Evolutionary conservation across 129 eudicot species (phyloP), one percentile per base, ranked within the genome.

Genomic region (Centella asiatica): DNA sequence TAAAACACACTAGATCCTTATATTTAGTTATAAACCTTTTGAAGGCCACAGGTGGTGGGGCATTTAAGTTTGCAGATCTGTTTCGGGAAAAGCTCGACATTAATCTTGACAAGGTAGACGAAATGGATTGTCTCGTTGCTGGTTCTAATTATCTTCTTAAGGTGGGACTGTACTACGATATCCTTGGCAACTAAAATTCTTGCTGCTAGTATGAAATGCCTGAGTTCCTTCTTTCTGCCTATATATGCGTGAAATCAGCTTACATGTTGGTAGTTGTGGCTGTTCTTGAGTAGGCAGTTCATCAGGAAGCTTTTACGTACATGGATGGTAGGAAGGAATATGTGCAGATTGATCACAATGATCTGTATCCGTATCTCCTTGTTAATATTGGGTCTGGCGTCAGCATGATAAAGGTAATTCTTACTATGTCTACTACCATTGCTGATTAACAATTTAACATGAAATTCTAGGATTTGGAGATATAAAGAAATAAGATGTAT

Each of bases 11-110:
- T 33, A 34, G 22, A 20, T 33, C 25, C 27, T 47, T 65, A 69
- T 60, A 66, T 61, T 39, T 44, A 59, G 48, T 44, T 57, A 10
- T 29, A 33, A 57, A 51, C 39, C 57, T 61, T 67, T 60, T 80
- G 79, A 76, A 92, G 98, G 98, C 96, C 40, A 92, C 98, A 67
- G 98, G 98, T 80, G 98, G 98, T 45, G 98, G 98, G 63, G 98
- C 98, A 42, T 92, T 77, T 66, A 87, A 80, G 74, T 92, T 79
- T 82, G 94, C 96, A 18, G 96, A 92, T 77, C 65, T 92, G 11
- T 87, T 92, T 72, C 87, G 72, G 66, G 90, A 92, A 70, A 87
- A 76, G 76, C 94, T 92, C 49, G 88, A 86, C 40, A 69, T 84
- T 71, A 69, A 57, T 67, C 82, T 92, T 75, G 98, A 87, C 75